phyloP scores from a whole-genome alignment of 2,329 filamentous ascomycete genomes.

The Nothophoma quercina region DNA sequence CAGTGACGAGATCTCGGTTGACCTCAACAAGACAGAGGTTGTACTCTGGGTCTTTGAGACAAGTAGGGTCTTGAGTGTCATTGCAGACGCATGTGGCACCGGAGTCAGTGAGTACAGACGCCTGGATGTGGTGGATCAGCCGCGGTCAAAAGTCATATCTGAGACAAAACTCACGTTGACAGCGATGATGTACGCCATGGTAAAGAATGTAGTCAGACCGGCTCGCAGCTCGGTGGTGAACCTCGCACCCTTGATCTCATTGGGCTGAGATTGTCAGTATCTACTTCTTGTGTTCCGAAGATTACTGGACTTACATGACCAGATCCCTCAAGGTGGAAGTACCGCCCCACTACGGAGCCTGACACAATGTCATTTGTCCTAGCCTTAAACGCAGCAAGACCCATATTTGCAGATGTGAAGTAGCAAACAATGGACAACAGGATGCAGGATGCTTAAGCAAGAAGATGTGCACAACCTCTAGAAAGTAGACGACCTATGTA shows the following conservation, averaged over 20 bases:
- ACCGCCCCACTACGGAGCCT: conserved; percentile 44
- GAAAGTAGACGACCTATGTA: conserved; percentile 11
- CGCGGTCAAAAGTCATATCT: conserved; percentile 41
- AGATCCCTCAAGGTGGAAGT: conserved; percentile 80
- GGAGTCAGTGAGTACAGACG: conserved; percentile 72
- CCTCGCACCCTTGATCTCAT: conserved; percentile 74
- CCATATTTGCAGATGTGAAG: conserved; percentile 12
- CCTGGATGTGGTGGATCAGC: conserved; percentile 23
- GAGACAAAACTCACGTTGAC: conserved; percentile 56
- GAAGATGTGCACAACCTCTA: conserved; percentile 7
- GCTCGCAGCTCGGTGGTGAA: conserved; percentile 87
- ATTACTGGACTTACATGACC: conserved; percentile 71
- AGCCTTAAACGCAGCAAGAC: conserved; percentile 21
- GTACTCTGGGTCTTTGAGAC: conserved; percentile 65
- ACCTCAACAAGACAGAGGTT: conserved; percentile 67
- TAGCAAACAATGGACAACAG: conserved; percentile 1
- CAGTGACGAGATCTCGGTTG: conserved; percentile 82
- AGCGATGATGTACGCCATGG: conserved; percentile 67
- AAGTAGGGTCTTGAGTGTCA: conserved; percentile 58
- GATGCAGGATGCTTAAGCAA: conserved; percentile 10
- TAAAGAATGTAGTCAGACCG: conserved; percentile 74
- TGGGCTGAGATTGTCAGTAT: conserved; percentile 58
- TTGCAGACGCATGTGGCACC: conserved; percentile 81
- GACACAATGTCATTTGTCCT: conserved; percentile 44
- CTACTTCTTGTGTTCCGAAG: background rate